Percentiles rank a stretch among this genome's conserved stretches.
Evolutionary conservation across 2,329 filamentous ascomycete species (phyloP).

Genomic region (Talaromyces verruculosus): DNA sequence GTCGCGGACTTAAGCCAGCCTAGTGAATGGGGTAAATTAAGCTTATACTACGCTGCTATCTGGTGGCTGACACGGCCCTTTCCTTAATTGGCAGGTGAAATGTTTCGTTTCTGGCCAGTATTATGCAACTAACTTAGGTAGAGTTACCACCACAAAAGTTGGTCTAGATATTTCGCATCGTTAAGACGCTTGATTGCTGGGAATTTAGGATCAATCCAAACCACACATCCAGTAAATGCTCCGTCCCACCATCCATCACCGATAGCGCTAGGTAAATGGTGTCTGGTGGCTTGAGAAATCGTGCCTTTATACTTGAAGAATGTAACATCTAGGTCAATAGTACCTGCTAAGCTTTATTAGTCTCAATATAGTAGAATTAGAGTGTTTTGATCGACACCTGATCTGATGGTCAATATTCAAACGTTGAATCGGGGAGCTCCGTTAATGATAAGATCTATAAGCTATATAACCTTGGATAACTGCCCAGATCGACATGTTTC

Average conservation of each 20-base stretch:
- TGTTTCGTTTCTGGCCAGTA: not conserved
- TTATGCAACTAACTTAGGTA: not conserved
- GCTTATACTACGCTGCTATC: slow-evolving; percentile 14
- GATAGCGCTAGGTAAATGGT: not conserved
- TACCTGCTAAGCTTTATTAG: not conserved
- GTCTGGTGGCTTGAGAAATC: not conserved
- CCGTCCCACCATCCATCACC: not conserved
- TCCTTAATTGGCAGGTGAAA: not conserved
- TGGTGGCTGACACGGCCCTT: slow-evolving; percentile 1
- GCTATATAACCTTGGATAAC: not conserved
- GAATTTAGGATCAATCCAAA: not conserved
- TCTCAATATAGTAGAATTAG: not conserved
- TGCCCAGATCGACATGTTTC: not conserved
- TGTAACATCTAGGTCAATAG: not conserved
- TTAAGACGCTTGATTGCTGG: not conserved
- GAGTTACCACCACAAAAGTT: not conserved
- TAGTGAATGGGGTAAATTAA: not conserved
- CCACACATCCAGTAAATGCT: not conserved
- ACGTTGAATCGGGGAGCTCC: not conserved
- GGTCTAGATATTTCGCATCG: not conserved
- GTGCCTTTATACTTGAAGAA: not conserved
- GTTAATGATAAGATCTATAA: not conserved
- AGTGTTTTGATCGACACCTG: not conserved
- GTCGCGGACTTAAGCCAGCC: not conserved
- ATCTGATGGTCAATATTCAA: not conserved